These are phyloP conservation scores for Bullera alba DNA, from an alignment of 768 basidiomycete genomes.

Conservation along the genomic window DNA sequence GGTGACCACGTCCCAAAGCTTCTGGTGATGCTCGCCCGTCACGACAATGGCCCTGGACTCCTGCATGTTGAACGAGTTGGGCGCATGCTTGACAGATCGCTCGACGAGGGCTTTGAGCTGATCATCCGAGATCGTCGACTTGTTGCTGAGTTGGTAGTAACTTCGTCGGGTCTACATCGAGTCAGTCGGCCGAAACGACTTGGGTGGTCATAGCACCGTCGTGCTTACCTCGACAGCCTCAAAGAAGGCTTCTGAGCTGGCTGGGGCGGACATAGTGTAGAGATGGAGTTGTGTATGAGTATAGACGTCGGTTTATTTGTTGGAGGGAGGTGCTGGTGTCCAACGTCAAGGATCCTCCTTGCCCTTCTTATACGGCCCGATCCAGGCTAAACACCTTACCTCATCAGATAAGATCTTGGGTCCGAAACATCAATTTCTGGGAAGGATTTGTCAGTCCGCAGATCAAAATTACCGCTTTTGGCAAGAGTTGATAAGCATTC, in stretches of 20 bases:
- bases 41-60: slow-evolving; percentile 42
- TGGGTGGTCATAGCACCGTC: background rate
- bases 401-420: too few species aligned
- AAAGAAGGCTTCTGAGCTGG: slow-evolving; percentile 4
- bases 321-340: too few species aligned
- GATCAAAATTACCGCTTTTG: too few species aligned
- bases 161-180: slow-evolving; percentile 39
- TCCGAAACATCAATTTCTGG: too few species aligned
- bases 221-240: slow-evolving; percentile 4
- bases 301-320: background rate
- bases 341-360: too few species aligned
- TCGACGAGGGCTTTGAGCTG: slow-evolving; percentile 42
- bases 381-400: too few species aligned
- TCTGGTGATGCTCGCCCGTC: slow-evolving; percentile 35
- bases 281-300: background rate
- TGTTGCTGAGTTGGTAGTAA: slow-evolving; percentile 41
- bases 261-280: background rate
- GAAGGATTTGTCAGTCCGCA: too few species aligned
- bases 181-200: background rate
- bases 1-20: slow-evolving; percentile 37
- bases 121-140: slow-evolving; percentile 35
- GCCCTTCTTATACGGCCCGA: too few species aligned
- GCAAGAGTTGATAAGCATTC: too few species aligned
- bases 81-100: slow-evolving; percentile 42
- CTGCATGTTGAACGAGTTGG: slow-evolving; percentile 47